phyloP scores from a whole-genome alignment of 176 grass and related monocot species.

The Carex parvula region DNA sequence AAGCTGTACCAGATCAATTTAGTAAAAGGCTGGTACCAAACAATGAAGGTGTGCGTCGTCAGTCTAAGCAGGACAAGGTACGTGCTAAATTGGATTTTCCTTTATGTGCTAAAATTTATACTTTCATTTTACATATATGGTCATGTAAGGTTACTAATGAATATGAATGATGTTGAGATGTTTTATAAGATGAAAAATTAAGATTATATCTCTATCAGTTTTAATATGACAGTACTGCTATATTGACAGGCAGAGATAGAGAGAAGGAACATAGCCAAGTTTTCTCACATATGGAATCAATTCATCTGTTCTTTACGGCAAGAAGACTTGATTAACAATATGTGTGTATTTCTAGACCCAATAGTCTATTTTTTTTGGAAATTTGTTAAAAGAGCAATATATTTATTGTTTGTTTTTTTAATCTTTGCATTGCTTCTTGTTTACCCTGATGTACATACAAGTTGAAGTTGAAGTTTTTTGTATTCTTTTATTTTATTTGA shows the following conservation, averaged over 20 bases:
- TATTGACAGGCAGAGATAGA: conserved; percentile 42
- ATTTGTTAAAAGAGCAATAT: neutral
- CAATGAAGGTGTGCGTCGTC: neutral
- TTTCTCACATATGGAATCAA: conserved; percentile 80
- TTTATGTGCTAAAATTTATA: conserved; percentile 23
- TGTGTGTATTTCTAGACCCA: conserved; percentile 35
- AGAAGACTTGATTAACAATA: conserved; percentile 84
- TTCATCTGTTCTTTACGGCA: conserved; percentile 74
- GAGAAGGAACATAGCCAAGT: conserved; percentile 34
- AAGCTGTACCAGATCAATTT: conserved; percentile 57
- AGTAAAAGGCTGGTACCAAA: conserved; percentile 47
- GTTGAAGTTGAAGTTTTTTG: conserved; percentile 5
- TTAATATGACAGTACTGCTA: neutral
- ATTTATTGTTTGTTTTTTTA: neutral
- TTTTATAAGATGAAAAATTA: neutral
- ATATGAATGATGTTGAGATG: conserved; percentile 8
- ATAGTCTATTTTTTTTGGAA: conserved; percentile 2
- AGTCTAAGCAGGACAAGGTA: conserved; percentile 14
- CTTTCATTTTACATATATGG: conserved; percentile 9
- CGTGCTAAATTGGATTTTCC: neutral
- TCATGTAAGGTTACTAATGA: neutral
- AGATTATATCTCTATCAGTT: neutral
- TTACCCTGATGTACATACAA: conserved; percentile 1
- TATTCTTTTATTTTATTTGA: conserved; percentile 30
- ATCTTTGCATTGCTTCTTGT: neutral